Evolutionary conservation across 2,329 filamentous ascomycete genomes (phyloP).

Genomic region (Pseudogymnoascus sp.): DNA sequence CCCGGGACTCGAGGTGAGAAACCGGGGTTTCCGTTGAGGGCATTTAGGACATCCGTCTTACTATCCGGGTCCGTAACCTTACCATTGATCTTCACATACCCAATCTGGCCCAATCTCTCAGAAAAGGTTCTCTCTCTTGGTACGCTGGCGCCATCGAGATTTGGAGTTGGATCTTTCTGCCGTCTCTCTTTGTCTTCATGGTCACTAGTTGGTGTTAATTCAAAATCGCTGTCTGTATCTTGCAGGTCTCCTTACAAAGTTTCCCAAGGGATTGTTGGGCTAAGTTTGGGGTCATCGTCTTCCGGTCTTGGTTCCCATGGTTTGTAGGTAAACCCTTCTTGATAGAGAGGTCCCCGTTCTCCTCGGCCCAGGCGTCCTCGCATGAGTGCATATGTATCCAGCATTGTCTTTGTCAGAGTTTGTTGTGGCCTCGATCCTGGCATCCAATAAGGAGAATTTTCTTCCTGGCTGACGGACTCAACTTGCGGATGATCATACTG

Average conservation of each 20-base stretch:
- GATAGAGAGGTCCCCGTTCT: background rate
- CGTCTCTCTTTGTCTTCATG: background rate
- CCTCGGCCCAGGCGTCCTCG: background rate
- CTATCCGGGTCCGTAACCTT: constrained; percentile 27
- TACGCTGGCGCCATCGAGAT: background rate
- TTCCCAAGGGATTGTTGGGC: background rate
- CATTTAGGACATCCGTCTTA: constrained; percentile 17
- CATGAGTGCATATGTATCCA: constrained; percentile 3
- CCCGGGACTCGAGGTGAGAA: background rate
- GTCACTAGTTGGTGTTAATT: background rate
- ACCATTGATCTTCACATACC: constrained; percentile 21
- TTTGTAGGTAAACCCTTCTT: background rate
- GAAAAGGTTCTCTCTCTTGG: background rate
- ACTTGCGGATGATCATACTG: background rate
- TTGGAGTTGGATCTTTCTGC: background rate
- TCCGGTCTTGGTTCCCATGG: background rate
- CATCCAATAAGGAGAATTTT: background rate
- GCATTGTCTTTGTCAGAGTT: background rate
- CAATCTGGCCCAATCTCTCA: constrained; percentile 10
- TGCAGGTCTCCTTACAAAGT: background rate
- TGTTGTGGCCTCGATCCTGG: background rate
- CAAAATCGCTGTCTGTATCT: background rate
- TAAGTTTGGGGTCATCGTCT: background rate
- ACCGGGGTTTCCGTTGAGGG: constrained; percentile 10
- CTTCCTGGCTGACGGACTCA: background rate